These are phyloP conservation scores for Daphne laureola DNA, from an alignment of 441 rosid species.

Conservation along the genomic window DNA sequence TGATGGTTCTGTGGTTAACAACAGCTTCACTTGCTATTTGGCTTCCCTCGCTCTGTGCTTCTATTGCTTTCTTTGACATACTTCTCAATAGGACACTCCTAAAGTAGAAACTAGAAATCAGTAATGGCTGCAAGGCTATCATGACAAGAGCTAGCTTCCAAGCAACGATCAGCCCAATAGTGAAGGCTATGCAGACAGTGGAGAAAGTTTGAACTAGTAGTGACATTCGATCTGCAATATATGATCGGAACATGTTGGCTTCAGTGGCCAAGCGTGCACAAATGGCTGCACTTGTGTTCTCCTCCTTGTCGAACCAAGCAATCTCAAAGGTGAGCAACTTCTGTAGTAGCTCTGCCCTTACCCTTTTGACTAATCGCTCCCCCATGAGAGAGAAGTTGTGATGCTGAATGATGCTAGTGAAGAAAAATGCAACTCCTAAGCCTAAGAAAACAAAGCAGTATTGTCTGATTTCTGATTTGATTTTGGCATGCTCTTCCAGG, in stretches of 20 bases:
- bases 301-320: slow-evolving; percentile 36
- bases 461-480: slow-evolving; percentile 22
- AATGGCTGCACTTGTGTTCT: slow-evolving; percentile 34
- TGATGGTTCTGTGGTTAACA: slow-evolving; percentile 30
- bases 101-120: slow-evolving; percentile 50
- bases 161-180: slow-evolving; percentile 32
- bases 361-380: slow-evolving; percentile 27
- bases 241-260: slow-evolving; percentile 27
- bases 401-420: slow-evolving; percentile 30
- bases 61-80: slow-evolving; percentile 42
- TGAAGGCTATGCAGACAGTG: slow-evolving; percentile 45
- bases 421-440: slow-evolving; percentile 22
- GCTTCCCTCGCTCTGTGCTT: slow-evolving; percentile 24
- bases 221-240: slow-evolving; percentile 34
- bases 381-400: slow-evolving; percentile 36
- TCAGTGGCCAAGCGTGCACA: slow-evolving; percentile 27
- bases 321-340: slow-evolving; percentile 31
- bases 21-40: slow-evolving; percentile 34
- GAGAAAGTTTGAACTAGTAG: slow-evolving; percentile 59
- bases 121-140: slow-evolving; percentile 37
- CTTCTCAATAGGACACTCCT: slow-evolving; percentile 38
- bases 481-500: slow-evolving; percentile 19
- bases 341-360: slow-evolving; percentile 25
- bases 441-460: slow-evolving; percentile 30
- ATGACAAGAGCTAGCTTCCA: slow-evolving; percentile 47